A percentile compares a stretch with the other conserved stretches of the same genome.
These are phyloP conservation scores for Claviceps sorghi DNA, from an alignment of 2,329 filamentous ascomycete genomes.

Conservation along the genomic window DNA sequence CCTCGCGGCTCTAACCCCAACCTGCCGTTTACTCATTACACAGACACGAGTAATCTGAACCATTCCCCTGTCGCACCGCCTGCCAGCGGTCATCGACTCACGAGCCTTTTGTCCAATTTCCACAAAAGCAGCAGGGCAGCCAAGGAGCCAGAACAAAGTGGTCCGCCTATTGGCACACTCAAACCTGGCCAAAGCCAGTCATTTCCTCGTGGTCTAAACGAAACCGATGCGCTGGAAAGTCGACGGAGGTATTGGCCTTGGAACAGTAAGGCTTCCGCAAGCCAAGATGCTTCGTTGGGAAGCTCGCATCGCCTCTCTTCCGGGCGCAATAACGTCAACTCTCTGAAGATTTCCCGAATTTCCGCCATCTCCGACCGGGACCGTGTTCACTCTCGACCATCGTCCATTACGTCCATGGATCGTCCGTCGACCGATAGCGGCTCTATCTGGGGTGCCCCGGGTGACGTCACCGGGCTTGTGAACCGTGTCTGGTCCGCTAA, in stretches of 20 bases:
- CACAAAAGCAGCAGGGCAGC: slow-evolving; percentile 42
- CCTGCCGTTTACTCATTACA: slow-evolving; percentile 37
- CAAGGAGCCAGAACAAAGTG: slow-evolving; percentile 37
- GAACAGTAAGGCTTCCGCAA: slow-evolving; percentile 41
- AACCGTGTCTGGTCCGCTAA: slow-evolving; percentile 50
- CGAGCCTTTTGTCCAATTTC: slow-evolving; percentile 43
- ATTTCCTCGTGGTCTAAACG: slow-evolving; percentile 49
- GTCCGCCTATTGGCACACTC: slow-evolving; percentile 52
- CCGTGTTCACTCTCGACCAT: slow-evolving; percentile 46
- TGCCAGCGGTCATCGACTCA: slow-evolving; percentile 22
- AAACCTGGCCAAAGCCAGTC: slow-evolving; percentile 65
- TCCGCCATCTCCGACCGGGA: slow-evolving; percentile 39
- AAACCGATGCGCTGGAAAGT: slow-evolving; percentile 35
- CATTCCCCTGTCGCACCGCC: slow-evolving; percentile 25
- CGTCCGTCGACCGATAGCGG: slow-evolving; percentile 66
- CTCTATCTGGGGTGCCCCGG: slow-evolving; percentile 53
- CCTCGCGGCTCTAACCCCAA: slow-evolving; percentile 47
- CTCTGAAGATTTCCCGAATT: slow-evolving; percentile 35
- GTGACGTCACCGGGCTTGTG: slow-evolving; percentile 32
- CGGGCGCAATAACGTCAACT: slow-evolving; percentile 30
- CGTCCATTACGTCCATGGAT: slow-evolving; percentile 54
- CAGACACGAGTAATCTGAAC: slow-evolving; percentile 23
- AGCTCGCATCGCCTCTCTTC: slow-evolving; percentile 25
- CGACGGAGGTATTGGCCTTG: slow-evolving; percentile 44
- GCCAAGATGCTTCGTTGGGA: slow-evolving; percentile 23